phyloP scores from a whole-genome alignment of 768 basidiomycete genomes.

The Psilocybe sp. region DNA sequence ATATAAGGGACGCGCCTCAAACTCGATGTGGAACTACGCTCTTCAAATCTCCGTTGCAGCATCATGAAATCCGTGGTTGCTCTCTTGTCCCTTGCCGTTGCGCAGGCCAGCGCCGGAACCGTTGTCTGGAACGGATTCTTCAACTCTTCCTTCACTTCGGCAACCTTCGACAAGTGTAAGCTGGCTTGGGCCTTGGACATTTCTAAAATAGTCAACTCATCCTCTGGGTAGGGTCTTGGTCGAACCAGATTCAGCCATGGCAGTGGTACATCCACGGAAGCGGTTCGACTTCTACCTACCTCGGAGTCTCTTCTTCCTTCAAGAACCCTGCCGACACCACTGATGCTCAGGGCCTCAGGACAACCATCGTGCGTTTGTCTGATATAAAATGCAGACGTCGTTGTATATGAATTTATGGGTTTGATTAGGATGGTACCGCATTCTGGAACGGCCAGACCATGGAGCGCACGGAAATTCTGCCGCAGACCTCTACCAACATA shows the following conservation, averaged over 20 bases:
- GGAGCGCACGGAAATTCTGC: conserved; percentile 17
- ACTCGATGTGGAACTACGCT: not conserved
- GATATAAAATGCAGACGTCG: not conserved
- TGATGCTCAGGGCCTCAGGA: conserved; percentile 17
- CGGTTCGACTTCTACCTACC: conserved; percentile 13
- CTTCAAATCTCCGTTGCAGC: not conserved
- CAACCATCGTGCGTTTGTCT: conserved; percentile 11
- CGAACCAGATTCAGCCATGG: conserved; percentile 18
- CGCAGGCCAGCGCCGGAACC: conserved; percentile 15
- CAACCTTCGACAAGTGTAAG: conserved; percentile 15
- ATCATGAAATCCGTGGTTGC: conserved; percentile 12
- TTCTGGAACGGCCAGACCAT: conserved; percentile 21
- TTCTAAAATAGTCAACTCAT: not conserved
- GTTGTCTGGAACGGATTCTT: conserved; percentile 18
- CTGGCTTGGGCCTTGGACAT: not conserved
- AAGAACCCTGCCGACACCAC: conserved; percentile 19
- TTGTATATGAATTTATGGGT: not conserved
- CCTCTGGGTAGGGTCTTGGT: conserved; percentile 14
- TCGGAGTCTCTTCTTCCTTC: conserved; percentile 15
- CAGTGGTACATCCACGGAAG: conserved; percentile 20
- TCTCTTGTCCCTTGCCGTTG: conserved; percentile 11
- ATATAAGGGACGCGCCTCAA: not conserved
- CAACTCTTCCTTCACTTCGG: conserved; percentile 15
- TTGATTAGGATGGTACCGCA: conserved; percentile 13
- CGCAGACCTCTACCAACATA: conserved; percentile 16